Conservation (phyloP, 768 basidiomycete genomes). For the Pleurotus pulmonarius region DNA sequence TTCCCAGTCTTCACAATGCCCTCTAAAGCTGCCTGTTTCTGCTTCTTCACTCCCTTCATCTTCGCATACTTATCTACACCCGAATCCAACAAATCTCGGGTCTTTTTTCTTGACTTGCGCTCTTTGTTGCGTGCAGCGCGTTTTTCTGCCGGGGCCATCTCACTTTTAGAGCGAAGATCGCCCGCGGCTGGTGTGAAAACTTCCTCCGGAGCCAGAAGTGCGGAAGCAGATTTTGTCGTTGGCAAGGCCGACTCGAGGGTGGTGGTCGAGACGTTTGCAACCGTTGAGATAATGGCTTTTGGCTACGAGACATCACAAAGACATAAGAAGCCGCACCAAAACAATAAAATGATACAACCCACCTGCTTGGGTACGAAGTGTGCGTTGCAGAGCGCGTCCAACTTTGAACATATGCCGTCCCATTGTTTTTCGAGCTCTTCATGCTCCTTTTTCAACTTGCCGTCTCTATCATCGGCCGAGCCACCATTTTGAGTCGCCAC, state of each 20-base stretch:
- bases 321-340: neutral
- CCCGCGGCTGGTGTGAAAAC: conserved; percentile 61
- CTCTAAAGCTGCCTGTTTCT: conserved; percentile 82
- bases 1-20: conserved; percentile 81
- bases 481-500: conserved; percentile 60
- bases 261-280: conserved; percentile 79
- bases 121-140: conserved; percentile 62
- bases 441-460: conserved; percentile 85
- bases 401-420: conserved; percentile 81
- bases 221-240: conserved; percentile 66
- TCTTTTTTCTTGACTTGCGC: conserved; percentile 67
- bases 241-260: conserved; percentile 90
- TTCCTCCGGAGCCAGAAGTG: conserved; percentile 93
- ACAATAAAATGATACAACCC: conserved; percentile 20
- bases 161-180: conserved; percentile 62
- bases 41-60: conserved; percentile 58
- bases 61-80: conserved; percentile 63
- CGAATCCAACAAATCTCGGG: conserved; percentile 61
- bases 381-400: conserved; percentile 92
- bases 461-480: conserved; percentile 75
- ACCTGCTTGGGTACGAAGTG: conserved; percentile 96
- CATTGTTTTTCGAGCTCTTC: conserved; percentile 80
- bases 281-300: conserved; percentile 79
- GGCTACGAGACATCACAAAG: conserved; percentile 47
- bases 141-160: conserved; percentile 86